Base-by-base conservation (phyloP, 2,329 filamentous ascomycete genomes). In the Phaeosphaeria sp. region DNA sequence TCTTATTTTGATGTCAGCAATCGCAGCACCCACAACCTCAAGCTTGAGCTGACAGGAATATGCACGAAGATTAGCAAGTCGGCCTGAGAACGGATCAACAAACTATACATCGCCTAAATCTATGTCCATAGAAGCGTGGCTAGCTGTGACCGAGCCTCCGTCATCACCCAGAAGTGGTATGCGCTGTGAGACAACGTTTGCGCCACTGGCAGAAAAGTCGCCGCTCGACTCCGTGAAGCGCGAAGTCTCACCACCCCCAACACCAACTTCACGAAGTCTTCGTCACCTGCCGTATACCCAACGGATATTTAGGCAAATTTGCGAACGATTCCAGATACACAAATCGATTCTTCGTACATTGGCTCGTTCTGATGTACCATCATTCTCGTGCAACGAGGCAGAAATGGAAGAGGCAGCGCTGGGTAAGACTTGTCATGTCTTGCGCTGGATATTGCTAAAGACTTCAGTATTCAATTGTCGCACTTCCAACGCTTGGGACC, bases 381-480 rank as follows among this genome's bases (percentile, higher is more conserved):
- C 21, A 6, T 64, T 66, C 51, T 43, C 50, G 1, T 54, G 50
- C 20, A 53, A 64, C 9, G 58, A 47, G 17, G 53, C 62, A 2
- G 18, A 48, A 5, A 67, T 65, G 65, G 11, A 11, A 3, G 21
- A 46, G 17, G 40, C 51, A 30, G 59, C 63, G 3, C 54, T 54
- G n/a, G 43, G 60, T 67, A 53, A 43, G 58, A 18, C 27, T 20
- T 17, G 11, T 11, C 9, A 33, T 21, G 3, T 22, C 27, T 6
- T 6, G 27, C 4, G 43, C 13, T 7, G 18, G 24, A 5, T 30
- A 20, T 27, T 18, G 5, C 17, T 51, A 25, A 42, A 30, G 57
- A 6, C 6, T 47, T 51, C 25, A 68, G 66, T 68, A 0, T 68
- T 65, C 46, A 65, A 55, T 46, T 68, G 62, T 30, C 64, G 66